Conservation (phyloP, 1,284 basidiomycete genomes). For the Leucoagaricus sp. region DNA sequence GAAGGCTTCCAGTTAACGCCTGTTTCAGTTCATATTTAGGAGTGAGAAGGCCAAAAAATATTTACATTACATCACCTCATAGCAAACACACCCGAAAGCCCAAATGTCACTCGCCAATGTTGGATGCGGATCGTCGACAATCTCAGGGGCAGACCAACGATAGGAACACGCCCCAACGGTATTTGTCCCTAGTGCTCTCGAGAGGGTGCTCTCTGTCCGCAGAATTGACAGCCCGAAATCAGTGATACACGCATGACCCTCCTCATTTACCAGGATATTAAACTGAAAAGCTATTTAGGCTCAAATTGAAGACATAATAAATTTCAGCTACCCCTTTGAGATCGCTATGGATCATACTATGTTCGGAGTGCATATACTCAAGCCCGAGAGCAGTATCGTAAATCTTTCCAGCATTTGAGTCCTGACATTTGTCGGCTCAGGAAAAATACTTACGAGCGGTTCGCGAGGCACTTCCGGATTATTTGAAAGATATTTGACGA, state of each 20-base stretch:
- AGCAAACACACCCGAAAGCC: background rate
- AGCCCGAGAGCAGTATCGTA: background rate
- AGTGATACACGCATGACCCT: background rate
- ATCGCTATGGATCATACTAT: constrained; percentile 5
- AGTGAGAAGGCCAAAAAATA: too few relatives aligned
- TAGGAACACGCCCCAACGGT: background rate
- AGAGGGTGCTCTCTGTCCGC: background rate
- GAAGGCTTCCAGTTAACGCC: too few relatives aligned
- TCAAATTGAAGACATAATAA: background rate
- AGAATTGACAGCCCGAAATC: background rate
- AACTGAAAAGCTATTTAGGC: background rate
- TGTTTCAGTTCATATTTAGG: too few relatives aligned
- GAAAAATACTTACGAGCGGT: constrained; percentile 35
- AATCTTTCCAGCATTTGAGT: background rate
- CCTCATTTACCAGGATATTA: background rate
- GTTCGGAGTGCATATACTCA: constrained; percentile 1
- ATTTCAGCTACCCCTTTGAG: constrained; percentile 7
- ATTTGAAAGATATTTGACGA: constrained; percentile 22
- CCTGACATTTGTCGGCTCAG: background rate
- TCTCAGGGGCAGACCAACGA: background rate
- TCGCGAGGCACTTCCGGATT: constrained; percentile 34
- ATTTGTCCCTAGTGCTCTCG: background rate
- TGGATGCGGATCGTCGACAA: background rate
- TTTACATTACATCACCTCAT: too few relatives aligned
- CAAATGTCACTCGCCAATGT: background rate